Conservation (phyloP, 352 stramenopile species). For the Peronospora farinosa region DNA sequence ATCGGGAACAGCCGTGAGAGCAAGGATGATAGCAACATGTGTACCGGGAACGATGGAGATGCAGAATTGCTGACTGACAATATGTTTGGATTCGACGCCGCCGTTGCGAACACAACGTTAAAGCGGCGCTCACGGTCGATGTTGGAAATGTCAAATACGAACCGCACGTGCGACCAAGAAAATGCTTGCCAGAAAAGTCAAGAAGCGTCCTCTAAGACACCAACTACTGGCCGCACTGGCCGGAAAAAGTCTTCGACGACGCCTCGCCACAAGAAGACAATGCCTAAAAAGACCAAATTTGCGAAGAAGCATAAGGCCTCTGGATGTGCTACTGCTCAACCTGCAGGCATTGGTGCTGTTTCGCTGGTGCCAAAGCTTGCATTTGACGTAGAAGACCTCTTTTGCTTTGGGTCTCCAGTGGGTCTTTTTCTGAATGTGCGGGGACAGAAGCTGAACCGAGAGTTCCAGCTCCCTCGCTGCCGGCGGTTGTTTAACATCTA, state of each 20-base stretch:
- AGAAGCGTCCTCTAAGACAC: constrained; percentile 3
- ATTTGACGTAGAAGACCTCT: constrained; percentile 83
- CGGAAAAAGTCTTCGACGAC: constrained; percentile 10
- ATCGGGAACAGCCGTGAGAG: constrained; percentile 16
- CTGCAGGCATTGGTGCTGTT: constrained; percentile 6
- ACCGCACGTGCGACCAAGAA: constrained; percentile 2
- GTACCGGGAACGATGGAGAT: constrained; percentile 16
- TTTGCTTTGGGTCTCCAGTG: constrained; percentile 88
- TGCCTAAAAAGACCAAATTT: constrained; percentile 12
- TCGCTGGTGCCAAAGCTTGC: constrained; percentile 50
- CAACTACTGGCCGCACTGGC: constrained; percentile 6
- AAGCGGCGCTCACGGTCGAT: constrained; percentile 40
- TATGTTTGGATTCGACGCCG: constrained; percentile 30
- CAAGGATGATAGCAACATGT: constrained; percentile 15
- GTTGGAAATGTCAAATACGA: constrained; percentile 31
- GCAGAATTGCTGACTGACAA: constrained; percentile 10
- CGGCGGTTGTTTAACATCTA: constrained; percentile 92
- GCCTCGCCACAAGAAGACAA: constrained; percentile 23
- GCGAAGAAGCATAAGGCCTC: constrained; percentile 18
- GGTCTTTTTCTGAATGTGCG: constrained; percentile 90
- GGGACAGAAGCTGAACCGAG: constrained; percentile 62
- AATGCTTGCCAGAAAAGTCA: constrained; percentile 8
- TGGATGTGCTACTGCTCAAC: constrained; percentile 8
- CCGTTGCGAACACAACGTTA: constrained; percentile 21
- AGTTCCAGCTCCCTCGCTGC: constrained; percentile 78